Base-by-base conservation (phyloP, 139 green algal genomes). In the Chlorella sp. region DNA sequence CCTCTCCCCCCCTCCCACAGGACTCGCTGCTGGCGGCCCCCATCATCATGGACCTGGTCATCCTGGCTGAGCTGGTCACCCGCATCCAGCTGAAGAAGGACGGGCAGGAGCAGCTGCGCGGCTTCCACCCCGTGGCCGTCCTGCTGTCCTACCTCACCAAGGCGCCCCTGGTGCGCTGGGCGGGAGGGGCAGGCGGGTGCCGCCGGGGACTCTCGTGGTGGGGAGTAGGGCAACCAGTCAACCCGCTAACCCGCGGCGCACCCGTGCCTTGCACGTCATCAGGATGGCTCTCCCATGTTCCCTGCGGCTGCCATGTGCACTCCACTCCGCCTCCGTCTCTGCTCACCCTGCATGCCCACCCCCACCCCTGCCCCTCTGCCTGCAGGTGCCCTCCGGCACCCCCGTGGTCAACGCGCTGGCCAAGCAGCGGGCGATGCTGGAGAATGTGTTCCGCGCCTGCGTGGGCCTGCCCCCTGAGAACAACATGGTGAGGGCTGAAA, bases 31-130 rank as follows among this genome's bases (percentile, higher is more conserved):
- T 99, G 44, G 98, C 98, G 1, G 95, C 98, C 1, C 98, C 98
- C 80, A 97, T 99, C 89, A 99, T 99, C 87, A 90, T 99, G 67
- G 98, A 99, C 89, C 90, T 99, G 62, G 94, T 98, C 63, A 92
- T 99, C 56, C 89, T 99, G n/a, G 93, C 97, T 0, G 97, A 99
- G 93, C 90, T 99, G 30, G 87, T 94, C 41, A 97, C 93, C 2
- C 91, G 97, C 80, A 98, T 99, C 83, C 74, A 98, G 89, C 75
- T 99, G 67, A 92, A 92, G 74, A 89, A 90, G 71, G 95, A 98
- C 23, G 94, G 92, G 30, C 89, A 98, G 87, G 56, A 88, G 23
- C 89, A 92, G 2, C 94, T 97, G 73, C 94, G 94, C 47, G 88
- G 83, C 32, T 93, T 99, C 80, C 98, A 99, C 90, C 98, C 98